These are phyloP conservation scores for Didymella exigua DNA, from an alignment of 2,329 filamentous ascomycete genomes.

Conservation along the genomic window DNA sequence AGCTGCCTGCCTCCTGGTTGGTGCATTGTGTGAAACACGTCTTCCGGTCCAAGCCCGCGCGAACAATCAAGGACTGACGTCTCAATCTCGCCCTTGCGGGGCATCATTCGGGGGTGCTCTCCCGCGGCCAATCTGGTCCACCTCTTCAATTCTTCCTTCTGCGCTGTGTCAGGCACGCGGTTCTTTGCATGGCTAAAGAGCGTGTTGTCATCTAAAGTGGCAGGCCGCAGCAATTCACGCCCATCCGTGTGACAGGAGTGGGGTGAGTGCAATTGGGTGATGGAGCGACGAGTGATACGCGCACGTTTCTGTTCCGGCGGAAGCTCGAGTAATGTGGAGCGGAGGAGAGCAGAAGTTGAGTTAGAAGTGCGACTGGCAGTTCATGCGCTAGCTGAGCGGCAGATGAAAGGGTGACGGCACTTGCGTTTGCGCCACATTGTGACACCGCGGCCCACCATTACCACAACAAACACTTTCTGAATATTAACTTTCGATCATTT, in stretches of 20 bases:
- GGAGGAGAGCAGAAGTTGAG: conserved; percentile 11
- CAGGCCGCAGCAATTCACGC: background rate
- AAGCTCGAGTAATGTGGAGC: conserved; percentile 9
- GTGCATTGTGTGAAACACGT: conserved; percentile 28
- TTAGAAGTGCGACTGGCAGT: conserved; percentile 12
- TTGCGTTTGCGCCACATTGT: conserved; percentile 8
- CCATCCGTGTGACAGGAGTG: background rate
- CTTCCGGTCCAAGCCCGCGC: conserved; percentile 21
- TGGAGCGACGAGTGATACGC: background rate
- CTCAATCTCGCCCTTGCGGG: conserved; percentile 32
- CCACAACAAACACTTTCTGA: background rate
- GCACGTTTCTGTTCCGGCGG: background rate
- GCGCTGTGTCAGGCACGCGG: conserved; percentile 7
- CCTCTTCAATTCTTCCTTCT: conserved; percentile 16
- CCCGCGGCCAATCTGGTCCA: conserved; percentile 15
- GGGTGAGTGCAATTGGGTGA: background rate
- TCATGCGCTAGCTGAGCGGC: conserved; percentile 6
- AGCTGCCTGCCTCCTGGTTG: conserved; percentile 15
- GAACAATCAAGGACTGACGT: conserved; percentile 29
- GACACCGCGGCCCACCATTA: background rate
- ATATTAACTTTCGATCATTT: background rate
- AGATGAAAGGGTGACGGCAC: conserved; percentile 17
- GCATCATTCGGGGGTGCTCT: conserved; percentile 15
- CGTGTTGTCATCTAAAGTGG: background rate
- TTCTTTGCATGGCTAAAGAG: conserved; percentile 7